A percentile compares a stretch with the other conserved stretches of the same genome.
phyloP scores from a whole-genome alignment of 2,329 filamentous ascomycete species.

The Ophiosphaerella korrae region DNA sequence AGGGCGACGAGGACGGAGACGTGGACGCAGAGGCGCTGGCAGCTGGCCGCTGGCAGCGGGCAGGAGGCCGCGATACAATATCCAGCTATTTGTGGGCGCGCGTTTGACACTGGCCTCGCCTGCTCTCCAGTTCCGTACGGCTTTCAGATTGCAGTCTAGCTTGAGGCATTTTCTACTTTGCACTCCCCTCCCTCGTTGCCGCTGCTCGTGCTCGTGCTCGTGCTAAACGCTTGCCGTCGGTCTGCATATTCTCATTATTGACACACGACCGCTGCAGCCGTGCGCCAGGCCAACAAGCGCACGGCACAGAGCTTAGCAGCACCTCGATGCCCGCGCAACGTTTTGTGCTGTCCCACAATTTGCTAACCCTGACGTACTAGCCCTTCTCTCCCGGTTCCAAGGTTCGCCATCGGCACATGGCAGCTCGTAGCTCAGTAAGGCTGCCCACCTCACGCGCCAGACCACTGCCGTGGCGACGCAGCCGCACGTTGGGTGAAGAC shows the following conservation, averaged over 20 bases:
- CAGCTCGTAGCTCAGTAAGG: neutral
- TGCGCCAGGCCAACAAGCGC: slow-evolving; percentile 9
- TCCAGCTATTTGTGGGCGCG: slow-evolving; percentile 2
- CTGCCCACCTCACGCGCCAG: neutral
- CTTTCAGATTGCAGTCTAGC: slow-evolving; percentile 12
- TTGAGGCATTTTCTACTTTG: slow-evolving; percentile 13
- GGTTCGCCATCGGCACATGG: slow-evolving; percentile 1
- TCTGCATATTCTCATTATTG: too few relatives aligned
- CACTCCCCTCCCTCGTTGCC: slow-evolving; percentile 1
- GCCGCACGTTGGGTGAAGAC: neutral
- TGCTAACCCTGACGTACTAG: slow-evolving; percentile 7
- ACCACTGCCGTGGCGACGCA: neutral
- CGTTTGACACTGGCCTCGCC: slow-evolving; percentile 4
- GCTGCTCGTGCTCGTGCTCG: neutral
- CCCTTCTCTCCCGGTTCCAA: slow-evolving; percentile 1
- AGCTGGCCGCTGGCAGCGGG: too few relatives aligned
- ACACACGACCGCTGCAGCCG: slow-evolving; percentile 5
- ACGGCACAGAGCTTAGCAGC: slow-evolving; percentile 9
- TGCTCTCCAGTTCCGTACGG: slow-evolving; percentile 1
- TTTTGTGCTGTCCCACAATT: slow-evolving; percentile 9
- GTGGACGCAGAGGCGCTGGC: neutral
- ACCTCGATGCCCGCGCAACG: neutral
- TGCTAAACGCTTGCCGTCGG: slow-evolving; percentile 1
- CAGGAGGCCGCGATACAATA: neutral
- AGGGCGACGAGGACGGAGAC: neutral